Conservation (phyloP, 345 rosid species). For the Leavenworthia alabamica region DNA sequence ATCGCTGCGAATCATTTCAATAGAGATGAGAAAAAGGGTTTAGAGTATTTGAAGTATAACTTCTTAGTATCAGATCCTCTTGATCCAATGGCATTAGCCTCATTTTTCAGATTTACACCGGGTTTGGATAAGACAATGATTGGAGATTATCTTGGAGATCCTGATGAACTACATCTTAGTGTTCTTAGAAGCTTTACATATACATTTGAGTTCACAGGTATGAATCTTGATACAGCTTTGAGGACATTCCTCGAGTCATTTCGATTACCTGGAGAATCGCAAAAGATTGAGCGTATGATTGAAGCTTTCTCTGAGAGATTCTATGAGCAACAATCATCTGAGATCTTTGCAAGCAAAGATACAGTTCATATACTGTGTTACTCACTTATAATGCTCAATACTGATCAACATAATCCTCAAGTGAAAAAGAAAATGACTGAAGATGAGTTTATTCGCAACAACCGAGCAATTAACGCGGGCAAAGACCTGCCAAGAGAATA, state of each 20-base stretch:
- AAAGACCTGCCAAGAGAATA: slow-evolving; percentile 90
- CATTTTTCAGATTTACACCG: slow-evolving; percentile 63
- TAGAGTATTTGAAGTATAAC: slow-evolving; percentile 65
- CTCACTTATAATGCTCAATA: slow-evolving; percentile 91
- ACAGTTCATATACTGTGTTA: slow-evolving; percentile 68
- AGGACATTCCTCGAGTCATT: slow-evolving; percentile 74
- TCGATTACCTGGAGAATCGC: slow-evolving; percentile 86
- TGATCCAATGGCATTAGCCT: slow-evolving; percentile 58
- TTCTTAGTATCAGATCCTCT: slow-evolving; percentile 57
- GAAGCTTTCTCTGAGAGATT: slow-evolving; percentile 77
- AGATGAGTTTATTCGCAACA: slow-evolving; percentile 86
- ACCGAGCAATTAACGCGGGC: slow-evolving; percentile 75
- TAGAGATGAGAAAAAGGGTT: slow-evolving; percentile 73
- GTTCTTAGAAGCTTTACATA: slow-evolving; percentile 71
- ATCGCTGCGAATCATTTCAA: slow-evolving; percentile 76
- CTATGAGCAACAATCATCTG: slow-evolving; percentile 59
- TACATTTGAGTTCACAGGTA: slow-evolving; percentile 70
- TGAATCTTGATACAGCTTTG: slow-evolving; percentile 74
- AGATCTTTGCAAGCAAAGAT: slow-evolving; percentile 67
- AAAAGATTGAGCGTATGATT: slow-evolving; percentile 74
- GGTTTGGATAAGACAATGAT: slow-evolving; percentile 67
- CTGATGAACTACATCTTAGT: slow-evolving; percentile 63
- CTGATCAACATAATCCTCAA: slow-evolving; percentile 90
- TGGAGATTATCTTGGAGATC: slow-evolving; percentile 90
- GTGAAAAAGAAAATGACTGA: slow-evolving; percentile 95